Conservation (phyloP, 1,139 yeast species). For the Debaryomyces udenii region DNA sequence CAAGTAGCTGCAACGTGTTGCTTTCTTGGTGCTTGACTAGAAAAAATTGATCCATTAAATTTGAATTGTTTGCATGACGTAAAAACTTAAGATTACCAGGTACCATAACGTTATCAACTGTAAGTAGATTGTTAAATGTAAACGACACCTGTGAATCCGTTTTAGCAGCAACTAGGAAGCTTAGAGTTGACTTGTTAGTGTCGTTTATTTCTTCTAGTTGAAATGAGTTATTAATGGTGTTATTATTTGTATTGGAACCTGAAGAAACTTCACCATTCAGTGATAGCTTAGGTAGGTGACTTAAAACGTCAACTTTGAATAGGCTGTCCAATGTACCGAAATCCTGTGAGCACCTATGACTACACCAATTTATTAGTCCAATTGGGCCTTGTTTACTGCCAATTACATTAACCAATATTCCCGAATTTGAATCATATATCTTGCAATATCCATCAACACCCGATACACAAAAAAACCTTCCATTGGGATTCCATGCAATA, state of each 20-base stretch:
- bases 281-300: conserved; percentile 30
- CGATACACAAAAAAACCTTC: conserved; percentile 46
- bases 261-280: conserved; percentile 1
- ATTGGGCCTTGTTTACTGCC: conserved; percentile 23
- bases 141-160: conserved; percentile 23
- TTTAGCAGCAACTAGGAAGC: conserved; percentile 32
- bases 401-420: conserved; percentile 36
- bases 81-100: conserved; percentile 18
- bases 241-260: conserved; percentile 3
- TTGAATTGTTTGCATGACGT: conserved; percentile 22
- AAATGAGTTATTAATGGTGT: conserved; percentile 1
- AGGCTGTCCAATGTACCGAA: conserved; percentile 19
- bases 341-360: conserved; percentile 3
- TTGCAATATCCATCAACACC: conserved; percentile 49
- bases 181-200: conserved; percentile 15
- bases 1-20: conserved; percentile 17
- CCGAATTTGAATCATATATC: conserved; percentile 54
- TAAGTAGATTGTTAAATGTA: conserved; percentile 37
- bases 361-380: conserved; percentile 29
- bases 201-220: conserved; percentile 13
- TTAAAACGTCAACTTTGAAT: conserved; percentile 29
- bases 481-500: conserved; percentile 40
- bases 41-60: conserved; percentile 36
- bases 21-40: conserved; percentile 20
- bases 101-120: conserved; percentile 25